Evolutionary conservation across 2,329 filamentous ascomycete genomes (phyloP).

Genomic region (Sporothrix schenckii): DNA sequence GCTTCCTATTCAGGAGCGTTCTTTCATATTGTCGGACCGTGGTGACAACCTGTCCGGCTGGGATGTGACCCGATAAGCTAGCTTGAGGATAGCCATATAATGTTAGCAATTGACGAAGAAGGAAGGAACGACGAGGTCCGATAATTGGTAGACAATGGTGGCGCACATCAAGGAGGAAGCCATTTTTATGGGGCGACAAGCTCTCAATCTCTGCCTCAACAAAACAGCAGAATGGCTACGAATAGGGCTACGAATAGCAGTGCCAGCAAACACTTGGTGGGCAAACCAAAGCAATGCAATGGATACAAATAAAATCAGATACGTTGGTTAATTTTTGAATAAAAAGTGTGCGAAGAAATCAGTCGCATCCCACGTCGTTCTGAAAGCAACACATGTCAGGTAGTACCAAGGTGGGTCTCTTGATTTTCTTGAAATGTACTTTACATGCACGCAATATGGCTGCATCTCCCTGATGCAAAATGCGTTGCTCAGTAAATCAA

Average conservation of each 20-base stretch:
- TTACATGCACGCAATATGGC: neutral
- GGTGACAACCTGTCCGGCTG: neutral
- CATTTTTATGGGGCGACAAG: too few species aligned
- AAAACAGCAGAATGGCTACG: too few species aligned
- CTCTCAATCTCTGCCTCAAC: too few species aligned
- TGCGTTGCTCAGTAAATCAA: neutral
- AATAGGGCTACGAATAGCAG: too few species aligned
- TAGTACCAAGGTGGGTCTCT: neutral
- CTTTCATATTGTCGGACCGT: constrained; percentile 7
- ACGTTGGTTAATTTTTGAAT: too few species aligned
- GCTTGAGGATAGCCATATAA: neutral
- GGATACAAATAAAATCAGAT: too few species aligned
- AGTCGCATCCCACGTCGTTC: neutral
- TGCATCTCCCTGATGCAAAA: neutral
- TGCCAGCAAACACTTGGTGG: too few species aligned
- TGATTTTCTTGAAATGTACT: neutral
- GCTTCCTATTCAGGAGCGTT: neutral
- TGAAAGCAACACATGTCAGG: neutral
- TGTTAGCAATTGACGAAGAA: neutral
- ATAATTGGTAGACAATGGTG: neutral
- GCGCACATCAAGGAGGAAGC: neutral
- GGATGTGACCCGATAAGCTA: neutral
- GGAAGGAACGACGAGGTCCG: neutral
- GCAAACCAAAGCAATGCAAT: too few species aligned
- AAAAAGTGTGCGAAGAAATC: neutral